Evolutionary conservation across 495 filamentous ascomycete genomes (phyloP).

Genomic region (Aspergillus conjunctus): DNA sequence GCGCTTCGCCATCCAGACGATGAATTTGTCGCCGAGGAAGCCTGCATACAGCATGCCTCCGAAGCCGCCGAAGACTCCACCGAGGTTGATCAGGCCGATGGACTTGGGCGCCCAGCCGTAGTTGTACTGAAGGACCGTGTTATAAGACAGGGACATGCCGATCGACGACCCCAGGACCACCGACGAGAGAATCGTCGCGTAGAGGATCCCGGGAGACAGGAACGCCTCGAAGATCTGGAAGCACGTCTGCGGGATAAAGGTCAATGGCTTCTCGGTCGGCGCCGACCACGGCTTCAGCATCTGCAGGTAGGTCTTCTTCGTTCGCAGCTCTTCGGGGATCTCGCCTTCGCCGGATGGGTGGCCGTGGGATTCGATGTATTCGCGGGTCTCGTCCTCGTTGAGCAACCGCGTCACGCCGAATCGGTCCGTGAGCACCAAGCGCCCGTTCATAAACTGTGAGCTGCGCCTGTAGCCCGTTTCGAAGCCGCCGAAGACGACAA

Average conservation of each 20-base stretch:
- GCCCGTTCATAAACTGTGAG: slow-evolving; percentile 28
- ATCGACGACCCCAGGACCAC: slow-evolving; percentile 38
- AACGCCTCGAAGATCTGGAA: slow-evolving; percentile 40
- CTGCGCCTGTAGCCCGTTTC: slow-evolving; percentile 36
- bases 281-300: slow-evolving; percentile 32
- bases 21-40: slow-evolving; percentile 35
- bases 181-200: slow-evolving; percentile 36
- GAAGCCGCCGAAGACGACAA: slow-evolving; percentile 34
- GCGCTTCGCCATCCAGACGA: slow-evolving; percentile 36
- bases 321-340: slow-evolving; percentile 15
- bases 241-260: slow-evolving; percentile 26
- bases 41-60: slow-evolving; percentile 42
- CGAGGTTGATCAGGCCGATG: slow-evolving; percentile 41
- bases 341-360: slow-evolving; percentile 11
- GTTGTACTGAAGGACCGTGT: slow-evolving; percentile 35
- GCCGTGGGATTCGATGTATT: slow-evolving; percentile 2
- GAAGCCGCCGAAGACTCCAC: slow-evolving; percentile 39
- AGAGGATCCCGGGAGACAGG: slow-evolving; percentile 41
- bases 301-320: slow-evolving; percentile 36
- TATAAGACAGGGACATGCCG: slow-evolving; percentile 41
- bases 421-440: slow-evolving; percentile 39
- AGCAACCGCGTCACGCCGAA: slow-evolving; percentile 40
- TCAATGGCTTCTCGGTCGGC: slow-evolving; percentile 17
- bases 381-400: slow-evolving; percentile 13
- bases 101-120: slow-evolving; percentile 36